Evolutionary conservation across 202 grass and related monocot species (phyloP).

Genomic region (Brachypodium distachyon): DNA sequence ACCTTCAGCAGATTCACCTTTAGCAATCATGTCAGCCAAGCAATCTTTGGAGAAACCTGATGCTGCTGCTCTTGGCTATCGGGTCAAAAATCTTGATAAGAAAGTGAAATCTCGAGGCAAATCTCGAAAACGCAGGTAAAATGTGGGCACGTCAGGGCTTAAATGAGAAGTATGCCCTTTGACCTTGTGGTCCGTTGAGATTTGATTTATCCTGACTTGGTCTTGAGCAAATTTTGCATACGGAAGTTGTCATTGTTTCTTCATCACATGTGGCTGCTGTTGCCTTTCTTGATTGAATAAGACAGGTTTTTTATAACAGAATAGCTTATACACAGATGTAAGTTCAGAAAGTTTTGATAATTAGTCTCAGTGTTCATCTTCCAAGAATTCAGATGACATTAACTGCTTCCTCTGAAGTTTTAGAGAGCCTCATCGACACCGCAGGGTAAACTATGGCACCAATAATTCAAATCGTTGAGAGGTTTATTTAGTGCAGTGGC

Average conservation of each 20-base stretch:
- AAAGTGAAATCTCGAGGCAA: slow-evolving; percentile 72
- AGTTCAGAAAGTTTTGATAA: neutral
- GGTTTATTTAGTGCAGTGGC: neutral
- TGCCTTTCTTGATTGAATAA: neutral
- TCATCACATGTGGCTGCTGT: slow-evolving; percentile 1
- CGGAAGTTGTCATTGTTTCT: neutral
- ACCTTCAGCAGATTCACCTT: slow-evolving; percentile 6
- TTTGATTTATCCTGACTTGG: neutral
- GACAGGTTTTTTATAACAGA: slow-evolving; percentile 1
- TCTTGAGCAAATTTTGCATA: slow-evolving; percentile 5
- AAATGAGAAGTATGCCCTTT: neutral
- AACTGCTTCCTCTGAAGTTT: neutral
- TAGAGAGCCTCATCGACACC: neutral
- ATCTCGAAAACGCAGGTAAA: slow-evolving; percentile 38
- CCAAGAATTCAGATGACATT: neutral
- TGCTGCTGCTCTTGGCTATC: slow-evolving; percentile 62
- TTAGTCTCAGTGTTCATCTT: neutral
- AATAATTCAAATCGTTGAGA: neutral
- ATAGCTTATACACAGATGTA: slow-evolving; percentile 4
- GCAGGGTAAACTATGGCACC: neutral
- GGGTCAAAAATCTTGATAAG: slow-evolving; percentile 76
- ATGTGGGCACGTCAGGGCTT: neutral
- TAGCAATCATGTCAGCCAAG: slow-evolving; percentile 15
- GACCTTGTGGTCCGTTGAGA: neutral
- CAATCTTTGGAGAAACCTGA: slow-evolving; percentile 37